Conservation (phyloP, 2,329 filamentous ascomycete species). For the Dactylonectria estremocensis region DNA sequence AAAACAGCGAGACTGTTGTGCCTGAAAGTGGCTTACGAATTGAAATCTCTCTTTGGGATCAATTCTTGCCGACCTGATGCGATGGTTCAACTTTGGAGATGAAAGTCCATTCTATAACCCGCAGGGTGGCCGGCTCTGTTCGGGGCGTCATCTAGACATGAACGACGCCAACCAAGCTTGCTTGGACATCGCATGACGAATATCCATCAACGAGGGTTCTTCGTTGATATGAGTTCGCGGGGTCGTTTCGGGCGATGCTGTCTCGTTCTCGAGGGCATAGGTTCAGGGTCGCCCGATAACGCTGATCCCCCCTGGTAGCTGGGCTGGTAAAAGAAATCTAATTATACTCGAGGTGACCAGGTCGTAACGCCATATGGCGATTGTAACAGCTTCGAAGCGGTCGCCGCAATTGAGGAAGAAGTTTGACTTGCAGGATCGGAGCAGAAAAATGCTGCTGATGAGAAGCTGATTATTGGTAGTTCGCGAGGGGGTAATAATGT, state of each 20-base stretch:
- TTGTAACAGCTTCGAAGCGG: no score
- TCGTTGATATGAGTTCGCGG: not conserved
- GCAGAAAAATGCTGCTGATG: no score
- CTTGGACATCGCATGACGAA: not conserved
- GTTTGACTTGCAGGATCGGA: no score
- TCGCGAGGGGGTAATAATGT: no score
- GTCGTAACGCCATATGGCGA: no score
- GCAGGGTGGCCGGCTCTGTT: not conserved
- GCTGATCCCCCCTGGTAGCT: no score
- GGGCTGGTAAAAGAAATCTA: no score
- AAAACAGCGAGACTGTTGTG: not conserved
- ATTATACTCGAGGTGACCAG: no score
- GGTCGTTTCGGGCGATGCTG: not conserved
- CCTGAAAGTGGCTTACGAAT: not conserved
- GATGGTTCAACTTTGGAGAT: not conserved
- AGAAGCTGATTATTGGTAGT: no score
- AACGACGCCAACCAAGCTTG: not conserved
- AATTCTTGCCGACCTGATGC: not conserved
- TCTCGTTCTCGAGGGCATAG: no score
- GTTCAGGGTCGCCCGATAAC: no score
- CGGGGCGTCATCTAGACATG: not conserved
- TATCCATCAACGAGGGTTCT: not conserved
- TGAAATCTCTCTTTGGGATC: not conserved
- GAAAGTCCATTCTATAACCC: not conserved
- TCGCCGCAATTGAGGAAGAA: no score